Evolutionary conservation across 306 rosid species (phyloP), one percentile per base, ranked within the genome.

Genomic region (Fragaria vesca): DNA sequence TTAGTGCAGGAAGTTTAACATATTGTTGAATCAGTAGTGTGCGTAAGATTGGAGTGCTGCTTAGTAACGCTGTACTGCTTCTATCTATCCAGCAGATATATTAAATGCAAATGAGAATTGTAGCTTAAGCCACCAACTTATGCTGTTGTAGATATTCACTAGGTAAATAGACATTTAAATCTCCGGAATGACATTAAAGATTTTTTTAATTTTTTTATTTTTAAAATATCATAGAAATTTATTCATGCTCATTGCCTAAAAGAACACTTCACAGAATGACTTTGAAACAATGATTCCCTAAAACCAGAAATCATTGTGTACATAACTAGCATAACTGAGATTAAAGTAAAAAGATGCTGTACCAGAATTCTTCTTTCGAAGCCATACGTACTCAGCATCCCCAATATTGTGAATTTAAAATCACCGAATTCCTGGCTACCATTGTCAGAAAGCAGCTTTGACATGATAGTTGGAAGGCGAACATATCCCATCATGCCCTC

Each of bases 301-400:
- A 16, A 63, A 15, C 42, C 6, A 15, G 10, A 66, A 18, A 18
- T 3, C 46, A 66, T 1, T 26, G 34, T 57, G 28, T 6, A 21
- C 28, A 79, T 61, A 61, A 26, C 20, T 58, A 70, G 67, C 76
- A 68, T 17, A 15, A 60, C 32, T 47, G 69, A 55, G 47, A 45
- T 47, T 18, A 73, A 26, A 77, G 77, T 36, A 30, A 36, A 30
- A 36, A 32, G 78, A 40, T 66, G 55, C 24, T 42, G 57, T 90
- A 95, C 98, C 97, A 95, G 97, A 80, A 93, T 95, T 93, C 97
- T 89, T 83, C 94, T 89, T 90, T 95, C 99, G 30, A 95, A 95
- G 81, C 97, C 97, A 81, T 91, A 93, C 34, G 91, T 93, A 85
- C 93, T 97, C 1, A 95, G 94, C 97, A 95, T 89, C 42, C 99